Base-by-base conservation (phyloP, 495 filamentous ascomycete species). In the Penicillium mononematosum region DNA sequence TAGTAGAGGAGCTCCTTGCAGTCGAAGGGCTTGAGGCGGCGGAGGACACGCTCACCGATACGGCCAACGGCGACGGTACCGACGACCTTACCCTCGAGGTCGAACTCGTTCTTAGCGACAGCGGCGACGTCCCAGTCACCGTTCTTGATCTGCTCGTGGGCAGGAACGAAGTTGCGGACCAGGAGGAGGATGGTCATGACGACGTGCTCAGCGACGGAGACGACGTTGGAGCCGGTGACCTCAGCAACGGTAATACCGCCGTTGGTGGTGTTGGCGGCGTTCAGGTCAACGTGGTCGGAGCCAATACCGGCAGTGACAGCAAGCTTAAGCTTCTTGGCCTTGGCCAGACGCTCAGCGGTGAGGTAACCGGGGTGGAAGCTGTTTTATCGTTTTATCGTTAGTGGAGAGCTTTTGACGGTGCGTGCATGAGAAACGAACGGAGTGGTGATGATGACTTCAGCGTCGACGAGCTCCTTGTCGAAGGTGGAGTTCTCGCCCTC, bases 1-100 rank as follows among this genome's bases (percentile, higher is more conserved):
- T 89, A 98, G 88, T 98, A 98, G 55, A 98, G 83, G 39, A 98
- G 84, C 83, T 98, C 94, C 86, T 97, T 98, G 90, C 94, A 98
- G 79, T 96, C 94, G 69, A 98, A 98, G 58, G 92, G 77, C 84
- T 92, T 96, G 42, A 98, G 86, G 65, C 94, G 87, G 75, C 92
- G 86, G 60, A 98, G 82, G 47, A 98, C 94, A 77, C 94, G 93
- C 85, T 98, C 93, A 68, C 94, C 94, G 72, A 98, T 98, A 68
- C 94, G 90, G 70, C 94, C 94, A 53, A 97, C 92, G 66, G 90
- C 94, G 31, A 98, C 94, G 71, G 94, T 98, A 62, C 94, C 94
- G 68, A 98, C 94, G 34, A 96, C 91, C 84, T 98, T 98, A 81
- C 83, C 79, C 84, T 98, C 94, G 53, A 98, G 84, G 71, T 98